Percentiles rank a stretch among this genome's conserved stretches.
These are phyloP conservation scores for Parathielavia appendiculata DNA, from an alignment of 495 filamentous ascomycete species.

Conservation along the genomic window DNA sequence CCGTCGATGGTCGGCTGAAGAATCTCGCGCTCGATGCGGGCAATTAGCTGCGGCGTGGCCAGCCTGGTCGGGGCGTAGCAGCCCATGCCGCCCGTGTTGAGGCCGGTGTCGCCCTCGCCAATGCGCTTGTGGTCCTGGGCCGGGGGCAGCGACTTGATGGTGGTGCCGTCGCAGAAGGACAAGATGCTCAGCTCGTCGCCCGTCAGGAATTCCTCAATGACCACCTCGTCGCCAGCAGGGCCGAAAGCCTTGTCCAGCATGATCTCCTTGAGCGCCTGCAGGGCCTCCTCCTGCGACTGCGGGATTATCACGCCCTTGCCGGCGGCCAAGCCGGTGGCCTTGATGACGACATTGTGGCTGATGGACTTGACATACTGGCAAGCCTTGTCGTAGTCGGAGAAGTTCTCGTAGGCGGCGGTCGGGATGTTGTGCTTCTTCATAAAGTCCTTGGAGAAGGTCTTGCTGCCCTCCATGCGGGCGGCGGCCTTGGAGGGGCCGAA, in stretches of 20 bases:
- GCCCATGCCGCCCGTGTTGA: constrained; percentile 97
- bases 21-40: constrained; percentile 73
- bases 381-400: constrained; percentile 74
- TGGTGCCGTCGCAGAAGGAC: constrained; percentile 85
- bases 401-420: constrained; percentile 85
- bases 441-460: constrained; percentile 97
- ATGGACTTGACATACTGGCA: constrained; percentile 69
- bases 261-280: constrained; percentile 74
- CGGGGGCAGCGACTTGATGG: constrained; percentile 76
- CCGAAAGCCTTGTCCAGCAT: constrained; percentile 90
- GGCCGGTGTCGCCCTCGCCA: constrained; percentile 82
- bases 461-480: constrained; percentile 89
- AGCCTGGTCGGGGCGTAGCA: constrained; percentile 91
- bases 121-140: constrained; percentile 97
- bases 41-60: constrained; percentile 66
- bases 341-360: constrained; percentile 76
- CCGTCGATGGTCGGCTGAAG: constrained; percentile 86
- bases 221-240: constrained; percentile 80
- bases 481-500: constrained; percentile 86
- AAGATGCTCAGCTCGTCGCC: constrained; percentile 91
- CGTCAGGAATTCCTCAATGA: constrained; percentile 90
- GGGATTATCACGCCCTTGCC: constrained; percentile 94
- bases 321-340: constrained; percentile 79
- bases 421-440: constrained; percentile 90
- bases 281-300: constrained; percentile 71